These are phyloP conservation scores for Marasmius sp. DNA, from an alignment of 1,284 basidiomycete species.

Conservation along the genomic window DNA sequence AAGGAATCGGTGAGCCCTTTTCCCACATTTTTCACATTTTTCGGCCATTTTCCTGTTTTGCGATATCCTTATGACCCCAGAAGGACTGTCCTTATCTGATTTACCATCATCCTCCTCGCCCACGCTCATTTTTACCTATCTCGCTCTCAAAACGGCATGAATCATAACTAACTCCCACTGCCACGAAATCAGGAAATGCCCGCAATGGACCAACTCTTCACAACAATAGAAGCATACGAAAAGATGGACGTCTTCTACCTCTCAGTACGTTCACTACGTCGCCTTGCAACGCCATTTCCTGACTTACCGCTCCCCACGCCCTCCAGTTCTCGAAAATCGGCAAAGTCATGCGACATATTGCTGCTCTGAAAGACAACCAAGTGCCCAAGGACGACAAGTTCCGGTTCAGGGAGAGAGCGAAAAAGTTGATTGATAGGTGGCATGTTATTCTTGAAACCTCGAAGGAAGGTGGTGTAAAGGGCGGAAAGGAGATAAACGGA, in stretches of 20 bases:
- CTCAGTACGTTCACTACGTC: slow-evolving; percentile 46
- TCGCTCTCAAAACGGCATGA: slow-evolving; percentile 5
- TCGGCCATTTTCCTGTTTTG: not conserved
- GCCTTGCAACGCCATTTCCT: slow-evolving; percentile 21
- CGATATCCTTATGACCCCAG: too few species aligned
- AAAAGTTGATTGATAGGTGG: slow-evolving; percentile 75
- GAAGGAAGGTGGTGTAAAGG: slow-evolving; percentile 29
- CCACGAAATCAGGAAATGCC: slow-evolving; percentile 67
- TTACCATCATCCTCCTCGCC: slow-evolving; percentile 1
- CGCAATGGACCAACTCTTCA: slow-evolving; percentile 75
- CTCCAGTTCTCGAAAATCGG: slow-evolving; percentile 90
- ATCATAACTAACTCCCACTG: not conserved
- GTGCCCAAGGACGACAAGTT: slow-evolving; percentile 86
- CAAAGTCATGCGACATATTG: slow-evolving; percentile 97
- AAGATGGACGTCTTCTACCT: slow-evolving; percentile 86
- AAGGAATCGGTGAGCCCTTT: slow-evolving; percentile 50
- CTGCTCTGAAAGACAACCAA: slow-evolving; percentile 59
- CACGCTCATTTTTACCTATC: not conserved
- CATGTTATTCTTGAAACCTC: slow-evolving; percentile 58
- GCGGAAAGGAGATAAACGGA: slow-evolving; percentile 16
- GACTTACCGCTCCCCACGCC: slow-evolving; percentile 12
- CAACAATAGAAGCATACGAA: slow-evolving; percentile 80
- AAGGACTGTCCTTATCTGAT: too few species aligned
- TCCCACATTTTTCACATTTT: not conserved
- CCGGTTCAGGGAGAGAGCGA: slow-evolving; percentile 82